Evolutionary conservation across 345 rosid species (phyloP), one percentile per base, ranked within the genome.

Genomic region (Heritiera littoralis): DNA sequence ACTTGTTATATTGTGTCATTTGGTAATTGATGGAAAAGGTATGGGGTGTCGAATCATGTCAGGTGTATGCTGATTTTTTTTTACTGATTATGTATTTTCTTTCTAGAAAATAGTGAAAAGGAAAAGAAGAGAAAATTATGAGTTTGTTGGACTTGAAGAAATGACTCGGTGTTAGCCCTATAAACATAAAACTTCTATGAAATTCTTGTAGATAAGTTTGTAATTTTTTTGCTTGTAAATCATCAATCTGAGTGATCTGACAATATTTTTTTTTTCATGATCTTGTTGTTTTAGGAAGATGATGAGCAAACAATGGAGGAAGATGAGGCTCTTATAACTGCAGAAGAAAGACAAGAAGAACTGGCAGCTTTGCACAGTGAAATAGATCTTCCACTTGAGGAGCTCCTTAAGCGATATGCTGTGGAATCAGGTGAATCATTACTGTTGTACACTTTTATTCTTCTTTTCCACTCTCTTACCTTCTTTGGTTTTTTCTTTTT

Each of bases 251-350:
- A 1, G 64, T 51, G 3, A 11, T 56, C 55, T 55, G 51, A 68
- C n/a, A 20, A 75, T 23, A 23, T 23, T 64, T 38, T 23, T 48
- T 23, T 40, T 35, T 54, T 64, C 60, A 30, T 71, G 69, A 66
- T 80, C 69, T 12, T 85, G 66, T 80, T 86, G 89, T 83, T 92
- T 87, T 92, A 97, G 99, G 99, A 90, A 90, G 99, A 93, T 87
- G 91, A 97, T 90, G 97, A 97, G 89, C 92, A 85, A 74, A 97
- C 97, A 60, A 84, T 97, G 75, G 98, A 94, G 85, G 97, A 92
- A 86, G 99, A 94, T 85, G 98, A 94, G 83, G 95, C 94, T 80
- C 89, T 85, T 60, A 89, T 94, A 81, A 94, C 94, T 80, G 87
- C 85, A 80, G 89, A 84, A 82, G 99, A 97, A 86, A 92, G 98